Base-by-base conservation (phyloP, 2,329 filamentous ascomycete species). In the Ceratocystiopsis brevicomis region DNA sequence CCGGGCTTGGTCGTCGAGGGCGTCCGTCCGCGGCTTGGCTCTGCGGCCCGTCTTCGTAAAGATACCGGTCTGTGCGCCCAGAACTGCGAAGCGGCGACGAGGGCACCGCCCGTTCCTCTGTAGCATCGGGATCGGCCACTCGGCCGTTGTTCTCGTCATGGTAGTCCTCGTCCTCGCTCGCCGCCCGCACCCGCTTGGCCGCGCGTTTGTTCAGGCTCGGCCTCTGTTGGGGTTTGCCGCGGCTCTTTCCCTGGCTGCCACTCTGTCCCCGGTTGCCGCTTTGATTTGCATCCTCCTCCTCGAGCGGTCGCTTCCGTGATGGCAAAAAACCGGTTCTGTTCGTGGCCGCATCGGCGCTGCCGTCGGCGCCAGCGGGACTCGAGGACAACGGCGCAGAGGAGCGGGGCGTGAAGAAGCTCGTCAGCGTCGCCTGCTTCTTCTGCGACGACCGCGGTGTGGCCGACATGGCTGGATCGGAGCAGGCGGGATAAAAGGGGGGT, bases 381-480 rank as follows among this genome's bases (percentile, higher is more conserved):
- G 44, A 43, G 1, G 42, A 40, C 30, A 41, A 35, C 17, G 14
- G 38, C 30, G 69, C 70, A 54, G 61, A 57, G 13, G 71, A 62
- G 49, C 71, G 78, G 14, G 74, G 75, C 1, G 76, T 72, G 57
- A 93, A 93, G 61, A 93, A 93, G 55, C 77, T 87, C 3, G 84
- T 90, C 48, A 95, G 78, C 1, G 84, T 83, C 51, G 79, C 73
- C 56, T 95, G 84, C 53, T 79, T 82, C 59, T 80, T 81, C 44
- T 58, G 62, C 25, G 61, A 51, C 0, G 62, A 50, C 42, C 65
- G 65, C 1, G 65, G 47, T 14, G 59, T 53, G 30, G 58, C 56
- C 15, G 61, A 54, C 62, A 65, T 65, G 38, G 19, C 33, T n/a
- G 18, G 25, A 9, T 30, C 25, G 25, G 25, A 11, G 25, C 5